phyloP scores from a whole-genome alignment of 1,284 basidiomycete species.

The Filobasidium uniguttulatum region DNA sequence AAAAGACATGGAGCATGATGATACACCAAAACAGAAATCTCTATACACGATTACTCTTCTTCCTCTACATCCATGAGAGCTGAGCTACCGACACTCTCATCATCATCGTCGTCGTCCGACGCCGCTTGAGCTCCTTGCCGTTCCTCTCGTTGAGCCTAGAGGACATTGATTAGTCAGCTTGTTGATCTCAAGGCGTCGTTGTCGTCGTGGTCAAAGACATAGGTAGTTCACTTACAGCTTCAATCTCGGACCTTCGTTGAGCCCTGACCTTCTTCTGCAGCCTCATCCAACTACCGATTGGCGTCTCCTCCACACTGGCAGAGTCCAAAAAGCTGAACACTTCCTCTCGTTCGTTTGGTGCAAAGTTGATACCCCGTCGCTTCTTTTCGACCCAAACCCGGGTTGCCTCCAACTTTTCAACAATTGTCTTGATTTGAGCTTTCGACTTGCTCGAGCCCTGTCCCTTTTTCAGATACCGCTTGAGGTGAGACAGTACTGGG shows the following conservation, averaged over 20 bases:
- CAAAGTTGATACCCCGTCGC: slow-evolving; percentile 55
- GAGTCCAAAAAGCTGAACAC: slow-evolving; percentile 59
- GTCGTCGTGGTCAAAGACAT: neutral
- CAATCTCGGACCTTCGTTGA: slow-evolving; percentile 51
- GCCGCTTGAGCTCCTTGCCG: slow-evolving; percentile 5
- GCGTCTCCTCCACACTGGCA: slow-evolving; percentile 52
- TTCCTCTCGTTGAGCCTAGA: slow-evolving; percentile 11
- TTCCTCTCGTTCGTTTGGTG: slow-evolving; percentile 53
- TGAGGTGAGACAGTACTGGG: slow-evolving; percentile 62
- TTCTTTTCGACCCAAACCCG: slow-evolving; percentile 59
- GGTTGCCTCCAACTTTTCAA: slow-evolving; percentile 74
- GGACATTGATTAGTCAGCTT: neutral
- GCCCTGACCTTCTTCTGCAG: slow-evolving; percentile 68
- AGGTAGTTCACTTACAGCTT: slow-evolving; percentile 59
- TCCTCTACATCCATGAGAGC: too few relatives aligned
- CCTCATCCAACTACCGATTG: slow-evolving; percentile 64
- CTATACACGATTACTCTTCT: too few relatives aligned
- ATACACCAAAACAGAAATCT: too few relatives aligned
- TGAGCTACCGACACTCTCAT: too few relatives aligned
- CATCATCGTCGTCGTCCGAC: slow-evolving; percentile 18
- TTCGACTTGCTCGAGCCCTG: slow-evolving; percentile 39
- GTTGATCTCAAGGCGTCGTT: neutral
- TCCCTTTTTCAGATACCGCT: slow-evolving; percentile 52
- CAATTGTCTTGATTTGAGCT: slow-evolving; percentile 50
- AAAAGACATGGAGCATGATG: too few relatives aligned